Evolutionary conservation across 768 basidiomycete species (phyloP), one percentile per base, ranked within the genome.

Genomic region (Auriscalpium vulgare): DNA sequence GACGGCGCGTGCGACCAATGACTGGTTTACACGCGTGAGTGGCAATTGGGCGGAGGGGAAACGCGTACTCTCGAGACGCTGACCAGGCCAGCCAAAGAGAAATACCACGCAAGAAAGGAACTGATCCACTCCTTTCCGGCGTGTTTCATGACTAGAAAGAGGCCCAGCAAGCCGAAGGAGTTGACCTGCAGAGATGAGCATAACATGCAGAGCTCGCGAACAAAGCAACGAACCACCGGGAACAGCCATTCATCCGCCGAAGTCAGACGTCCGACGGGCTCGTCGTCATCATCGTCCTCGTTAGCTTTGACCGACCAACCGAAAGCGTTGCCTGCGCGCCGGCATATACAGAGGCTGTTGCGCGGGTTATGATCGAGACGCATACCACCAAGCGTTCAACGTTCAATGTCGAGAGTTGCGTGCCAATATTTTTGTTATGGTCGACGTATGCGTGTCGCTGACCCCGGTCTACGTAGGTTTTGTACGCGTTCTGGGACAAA

Each of bases 71-170:
- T 83, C 80, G 86, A 85, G 23, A 88, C 80, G 59, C 82, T 83
- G 23, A 79, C 82, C 9, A 84, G 75, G 0, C 85, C 85, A 5
- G 78, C 77, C 29, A 88, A 36, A 19, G 85, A 77, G 60, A 88
- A 88, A 63, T 88, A 91, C 82, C 80, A 84, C 6, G 79, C 85
- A 23, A 95, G 72, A 6, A 93, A 61, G 77, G 78, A 80, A 69
- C 94, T 95, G 55, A 95, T 82, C 85, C 89, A 90, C 56, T 83
- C 82, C 62, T 79, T 82, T 36, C 91, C 90, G 52, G 88, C 70
- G 67, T 85, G 91, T 64, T 82, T 86, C 54, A 95, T 76, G 29
- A 88, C 68, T 54, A 79, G 58, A 63, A 87, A 94, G 58, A 93
- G 67, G 5, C 84, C 80, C 60, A 89, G 72, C 35, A 95, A 73